Percentiles rank a stretch among this genome's conserved stretches.
Conservation (phyloP, 306 rosid species). For the Dryas octopetala region DNA sequence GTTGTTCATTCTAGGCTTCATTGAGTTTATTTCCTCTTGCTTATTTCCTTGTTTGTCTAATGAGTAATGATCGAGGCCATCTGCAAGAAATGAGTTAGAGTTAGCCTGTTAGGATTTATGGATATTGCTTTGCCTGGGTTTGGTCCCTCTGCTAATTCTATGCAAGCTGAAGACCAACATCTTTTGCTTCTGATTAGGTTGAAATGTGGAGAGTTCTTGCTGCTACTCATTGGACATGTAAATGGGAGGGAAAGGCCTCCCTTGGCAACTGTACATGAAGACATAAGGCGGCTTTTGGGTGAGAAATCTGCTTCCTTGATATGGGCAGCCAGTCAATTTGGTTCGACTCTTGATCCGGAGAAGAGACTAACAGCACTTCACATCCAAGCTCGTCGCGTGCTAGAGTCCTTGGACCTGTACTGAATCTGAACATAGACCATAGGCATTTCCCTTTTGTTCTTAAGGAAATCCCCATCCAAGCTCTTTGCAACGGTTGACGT, state of each 20-base stretch:
- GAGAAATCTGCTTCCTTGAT: conserved; percentile 95
- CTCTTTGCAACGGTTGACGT: no score
- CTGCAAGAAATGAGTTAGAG: neutral
- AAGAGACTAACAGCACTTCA: conserved; percentile 81
- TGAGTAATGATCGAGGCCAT: neutral
- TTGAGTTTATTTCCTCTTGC: neutral
- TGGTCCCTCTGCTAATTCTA: neutral
- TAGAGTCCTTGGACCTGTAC: conserved; percentile 82
- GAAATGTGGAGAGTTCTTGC: conserved; percentile 92
- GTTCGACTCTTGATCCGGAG: conserved; percentile 82
- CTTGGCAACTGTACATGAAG: conserved; percentile 78
- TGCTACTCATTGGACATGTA: conserved; percentile 86
- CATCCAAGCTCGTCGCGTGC: conserved; percentile 88
- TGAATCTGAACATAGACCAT: conserved; percentile 24
- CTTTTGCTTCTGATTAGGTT: conserved; percentile 48
- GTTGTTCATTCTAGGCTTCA: neutral
- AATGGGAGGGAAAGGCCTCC: conserved; percentile 74
- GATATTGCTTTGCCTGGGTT: neutral
- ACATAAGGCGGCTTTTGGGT: conserved; percentile 76
- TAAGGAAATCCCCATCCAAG: no score
- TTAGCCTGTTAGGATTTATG: neutral
- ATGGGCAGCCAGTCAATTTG: conserved; percentile 98
- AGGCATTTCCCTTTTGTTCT: no score
- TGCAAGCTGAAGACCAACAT: neutral
- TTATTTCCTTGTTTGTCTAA: neutral